Evolutionary conservation across 129 eudicot species (phyloP), one percentile per base, ranked within the genome.

Genomic region (Saussurea involucrata): DNA sequence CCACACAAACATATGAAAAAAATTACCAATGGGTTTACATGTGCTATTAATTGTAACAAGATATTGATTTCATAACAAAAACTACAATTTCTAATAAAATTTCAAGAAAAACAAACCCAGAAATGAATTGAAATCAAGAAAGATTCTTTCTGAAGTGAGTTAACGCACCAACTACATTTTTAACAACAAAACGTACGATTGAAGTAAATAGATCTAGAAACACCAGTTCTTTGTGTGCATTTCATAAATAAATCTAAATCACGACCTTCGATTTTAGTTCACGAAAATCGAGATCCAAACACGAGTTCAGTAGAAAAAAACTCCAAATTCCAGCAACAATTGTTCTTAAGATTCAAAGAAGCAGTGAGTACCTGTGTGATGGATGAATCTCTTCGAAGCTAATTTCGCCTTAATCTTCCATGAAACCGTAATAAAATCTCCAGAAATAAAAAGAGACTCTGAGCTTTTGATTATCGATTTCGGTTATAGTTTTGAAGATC

Each of bases 191-290:
- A 10, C 15, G 49, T 40, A 40, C 49, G 12, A 11, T 60, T 13
- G 12, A 75, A 75, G 11, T 8, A 75, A 1, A 63, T n/a, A 75
- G 71, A 75, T 75, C 79, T 37, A 46, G 13, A 75, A 36, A 40
- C 15, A 40, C 49, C 4, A 10, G 49, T 15, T 53, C 61, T 53
- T 53, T 17, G 9, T 9, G 60, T 27, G 24, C 10, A 37, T 76
- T 28, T 24, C 17, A 24, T 1, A 8, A n/a, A n/a, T n/a, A n/a
- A 4, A 4, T 15, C 61, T 53, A 22, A n/a, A 53, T 17, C 21
- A n/a, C 58, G 20, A 46, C 20, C 6, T 46, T 15, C 58, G 58
- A 46, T 46, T 13, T 13, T 36, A 8, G 11, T 36, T 71, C 55
- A 49, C 9, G 11, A 46, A 65, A 73, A 31, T 77, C 68, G 18